These are phyloP conservation scores for Pulveroboletus sp. DNA, from an alignment of 768 basidiomycete genomes.

Conservation along the genomic window DNA sequence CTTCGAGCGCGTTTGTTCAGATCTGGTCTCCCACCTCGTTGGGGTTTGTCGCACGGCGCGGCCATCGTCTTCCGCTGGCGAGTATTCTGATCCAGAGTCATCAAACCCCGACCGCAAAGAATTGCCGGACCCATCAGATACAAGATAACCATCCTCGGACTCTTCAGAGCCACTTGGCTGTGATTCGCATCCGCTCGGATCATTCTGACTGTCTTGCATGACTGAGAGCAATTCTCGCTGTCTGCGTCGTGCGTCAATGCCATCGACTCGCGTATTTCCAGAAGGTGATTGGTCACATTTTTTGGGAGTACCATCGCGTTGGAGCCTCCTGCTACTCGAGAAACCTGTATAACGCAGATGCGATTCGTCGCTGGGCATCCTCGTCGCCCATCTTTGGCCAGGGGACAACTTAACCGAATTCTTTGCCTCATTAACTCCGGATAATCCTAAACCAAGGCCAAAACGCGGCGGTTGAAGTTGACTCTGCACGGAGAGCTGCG, in stretches of 20 bases:
- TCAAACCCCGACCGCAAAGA: conserved; percentile 19
- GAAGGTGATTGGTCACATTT: conserved; percentile 11
- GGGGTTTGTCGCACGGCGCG: not conserved
- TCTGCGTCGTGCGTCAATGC: conserved; percentile 12
- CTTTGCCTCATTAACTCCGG: conserved; percentile 11
- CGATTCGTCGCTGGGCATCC: conserved; percentile 1
- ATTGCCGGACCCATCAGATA: conserved; percentile 17
- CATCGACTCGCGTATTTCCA: not conserved
- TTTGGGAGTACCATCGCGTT: conserved; percentile 9
- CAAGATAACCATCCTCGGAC: conserved; percentile 8
- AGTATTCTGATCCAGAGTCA: conserved; percentile 32
- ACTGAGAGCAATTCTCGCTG: conserved; percentile 19
- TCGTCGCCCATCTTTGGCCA: conserved; percentile 16
- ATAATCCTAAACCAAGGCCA: conserved; percentile 27
- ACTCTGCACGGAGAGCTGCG: conserved; percentile 19
- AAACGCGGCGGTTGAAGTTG: conserved; percentile 25
- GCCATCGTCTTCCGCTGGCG: conserved; percentile 21
- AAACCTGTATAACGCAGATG: conserved; percentile 4
- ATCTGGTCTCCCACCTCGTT: conserved; percentile 3
- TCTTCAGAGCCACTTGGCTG: conserved; percentile 15
- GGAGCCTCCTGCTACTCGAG: conserved; percentile 5
- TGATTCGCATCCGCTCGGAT: conserved; percentile 18
- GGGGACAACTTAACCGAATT: conserved; percentile 5
- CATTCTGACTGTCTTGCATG: not conserved
- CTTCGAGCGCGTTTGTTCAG: conserved; percentile 6